Conservation (phyloP, 768 basidiomycete species). For the Hypholoma fasciculare region DNA sequence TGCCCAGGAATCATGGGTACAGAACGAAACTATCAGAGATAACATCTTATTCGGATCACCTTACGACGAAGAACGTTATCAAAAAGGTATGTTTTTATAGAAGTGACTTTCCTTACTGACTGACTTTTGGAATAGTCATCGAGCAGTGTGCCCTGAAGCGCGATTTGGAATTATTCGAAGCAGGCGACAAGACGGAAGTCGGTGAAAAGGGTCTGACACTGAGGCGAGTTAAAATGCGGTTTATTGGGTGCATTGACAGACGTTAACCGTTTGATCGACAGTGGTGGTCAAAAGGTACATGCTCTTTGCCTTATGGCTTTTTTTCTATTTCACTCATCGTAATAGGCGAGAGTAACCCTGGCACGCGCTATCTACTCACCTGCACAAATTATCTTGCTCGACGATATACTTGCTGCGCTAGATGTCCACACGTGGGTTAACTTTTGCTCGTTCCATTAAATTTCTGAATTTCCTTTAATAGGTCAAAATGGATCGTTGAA, state of each 20-base stretch:
- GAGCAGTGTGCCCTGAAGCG: slow-evolving; percentile 73
- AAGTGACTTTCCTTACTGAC: neutral
- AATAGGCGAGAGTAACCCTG: slow-evolving; percentile 45
- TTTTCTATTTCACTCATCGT: neutral
- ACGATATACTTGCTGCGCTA: slow-evolving; percentile 72
- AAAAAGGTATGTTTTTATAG: slow-evolving; percentile 34
- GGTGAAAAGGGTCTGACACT: slow-evolving; percentile 69
- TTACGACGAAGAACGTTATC: slow-evolving; percentile 76
- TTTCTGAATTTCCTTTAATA: slow-evolving; percentile 30
- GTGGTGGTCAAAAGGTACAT: slow-evolving; percentile 45
- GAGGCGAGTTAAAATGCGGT: slow-evolving; percentile 15
- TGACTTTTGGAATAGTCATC: slow-evolving; percentile 46
- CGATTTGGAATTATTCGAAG: slow-evolving; percentile 68
- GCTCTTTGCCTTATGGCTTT: neutral
- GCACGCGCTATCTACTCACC: slow-evolving; percentile 48
- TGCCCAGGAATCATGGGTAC: slow-evolving; percentile 81
- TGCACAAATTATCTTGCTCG: slow-evolving; percentile 65
- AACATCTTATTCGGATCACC: slow-evolving; percentile 80
- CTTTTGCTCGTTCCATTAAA: neutral
- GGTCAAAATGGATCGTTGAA: slow-evolving; percentile 78
- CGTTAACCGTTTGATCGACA: slow-evolving; percentile 2
- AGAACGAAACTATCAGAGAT: slow-evolving; percentile 74
- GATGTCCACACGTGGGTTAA: slow-evolving; percentile 36
- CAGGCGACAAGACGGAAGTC: slow-evolving; percentile 69
- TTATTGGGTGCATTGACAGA: neutral